Evolutionary conservation across 1,139 yeast genomes (phyloP).

Genomic region (Magnusiomyces sp.): DNA sequence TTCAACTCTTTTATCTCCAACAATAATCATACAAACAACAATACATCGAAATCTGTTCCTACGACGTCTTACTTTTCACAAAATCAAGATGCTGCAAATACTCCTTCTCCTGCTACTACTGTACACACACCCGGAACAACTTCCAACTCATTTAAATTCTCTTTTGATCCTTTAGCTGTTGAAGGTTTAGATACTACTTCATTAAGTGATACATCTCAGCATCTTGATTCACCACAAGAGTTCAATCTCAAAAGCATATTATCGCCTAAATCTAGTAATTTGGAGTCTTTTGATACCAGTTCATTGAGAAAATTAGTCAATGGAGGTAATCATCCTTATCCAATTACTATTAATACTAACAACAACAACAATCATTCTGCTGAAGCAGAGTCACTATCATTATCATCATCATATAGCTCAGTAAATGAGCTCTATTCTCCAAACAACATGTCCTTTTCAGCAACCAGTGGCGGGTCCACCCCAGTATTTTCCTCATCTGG

Average conservation of each 20-base stretch:
- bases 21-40: conserved; percentile 6
- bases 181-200: conserved; percentile 26
- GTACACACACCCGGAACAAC: conserved; percentile 4
- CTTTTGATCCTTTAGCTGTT: conserved; percentile 30
- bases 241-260: too few relatives aligned
- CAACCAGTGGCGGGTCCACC: not conserved
- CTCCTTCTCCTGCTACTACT: conserved; percentile 11
- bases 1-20: not conserved
- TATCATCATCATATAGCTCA: conserved; percentile 11
- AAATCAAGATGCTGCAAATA: conserved; percentile 12
- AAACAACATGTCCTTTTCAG: conserved; percentile 2
- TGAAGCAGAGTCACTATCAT: conserved; percentile 2
- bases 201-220: too few relatives aligned
- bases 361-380: not conserved
- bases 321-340: too few relatives aligned
- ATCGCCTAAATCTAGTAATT: too few relatives aligned
- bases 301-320: too few relatives aligned
- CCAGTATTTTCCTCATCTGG: conserved; percentile 5
- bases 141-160: conserved; percentile 25
- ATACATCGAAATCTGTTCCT: conserved; percentile 4
- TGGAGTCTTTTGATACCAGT: too few relatives aligned
- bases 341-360: not conserved
- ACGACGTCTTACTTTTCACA: conserved; percentile 8
- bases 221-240: too few relatives aligned
- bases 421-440: conserved; percentile 13